A percentile compares a stretch with the other conserved stretches of the same genome.
These are phyloP conservation scores for Nakazawaea ishiwadae DNA, from an alignment of 805 yeast species.

Conservation along the genomic window DNA sequence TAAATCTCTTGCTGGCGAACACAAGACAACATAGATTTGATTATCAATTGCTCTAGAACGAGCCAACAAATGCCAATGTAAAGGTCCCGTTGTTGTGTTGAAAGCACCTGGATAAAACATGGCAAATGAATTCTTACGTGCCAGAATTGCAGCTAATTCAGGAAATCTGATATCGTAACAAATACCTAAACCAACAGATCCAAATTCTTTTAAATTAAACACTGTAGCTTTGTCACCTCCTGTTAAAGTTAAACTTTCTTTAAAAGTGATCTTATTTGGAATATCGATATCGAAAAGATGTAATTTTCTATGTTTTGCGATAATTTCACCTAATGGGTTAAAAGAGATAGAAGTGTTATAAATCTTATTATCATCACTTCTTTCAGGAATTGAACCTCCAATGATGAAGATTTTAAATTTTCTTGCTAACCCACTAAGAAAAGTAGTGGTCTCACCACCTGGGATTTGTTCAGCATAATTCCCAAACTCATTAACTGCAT, in stretches of 20 bases:
- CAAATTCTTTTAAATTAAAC: slow-evolving; percentile 56
- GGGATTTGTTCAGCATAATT: slow-evolving; percentile 89
- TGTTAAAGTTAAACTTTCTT: slow-evolving; percentile 70
- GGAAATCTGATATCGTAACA: slow-evolving; percentile 83
- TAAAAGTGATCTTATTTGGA: slow-evolving; percentile 85
- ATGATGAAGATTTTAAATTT: slow-evolving; percentile 58
- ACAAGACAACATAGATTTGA: slow-evolving; percentile 65
- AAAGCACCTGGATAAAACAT: slow-evolving; percentile 84
- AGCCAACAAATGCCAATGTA: slow-evolving; percentile 78
- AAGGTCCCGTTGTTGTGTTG: slow-evolving; percentile 79
- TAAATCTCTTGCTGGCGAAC: slow-evolving; percentile 84
- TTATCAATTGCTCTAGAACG: slow-evolving; percentile 73
- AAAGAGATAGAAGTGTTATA: slow-evolving; percentile 77
- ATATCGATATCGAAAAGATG: slow-evolving; percentile 92
- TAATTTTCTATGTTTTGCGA: slow-evolving; percentile 86
- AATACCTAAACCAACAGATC: slow-evolving; percentile 79
- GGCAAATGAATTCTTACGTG: slow-evolving; percentile 64
- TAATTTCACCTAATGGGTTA: slow-evolving; percentile 62
- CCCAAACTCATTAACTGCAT: slow-evolving; percentile 79
- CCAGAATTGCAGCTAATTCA: slow-evolving; percentile 66
- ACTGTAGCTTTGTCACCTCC: slow-evolving; percentile 85
- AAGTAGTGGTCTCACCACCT: slow-evolving; percentile 58
- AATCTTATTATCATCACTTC: slow-evolving; percentile 49
- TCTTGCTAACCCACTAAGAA: slow-evolving; percentile 64
- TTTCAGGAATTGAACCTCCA: slow-evolving; percentile 93